Evolutionary conservation across 352 stramenopile species (phyloP).

Genomic region (Pythium rishiriense): DNA sequence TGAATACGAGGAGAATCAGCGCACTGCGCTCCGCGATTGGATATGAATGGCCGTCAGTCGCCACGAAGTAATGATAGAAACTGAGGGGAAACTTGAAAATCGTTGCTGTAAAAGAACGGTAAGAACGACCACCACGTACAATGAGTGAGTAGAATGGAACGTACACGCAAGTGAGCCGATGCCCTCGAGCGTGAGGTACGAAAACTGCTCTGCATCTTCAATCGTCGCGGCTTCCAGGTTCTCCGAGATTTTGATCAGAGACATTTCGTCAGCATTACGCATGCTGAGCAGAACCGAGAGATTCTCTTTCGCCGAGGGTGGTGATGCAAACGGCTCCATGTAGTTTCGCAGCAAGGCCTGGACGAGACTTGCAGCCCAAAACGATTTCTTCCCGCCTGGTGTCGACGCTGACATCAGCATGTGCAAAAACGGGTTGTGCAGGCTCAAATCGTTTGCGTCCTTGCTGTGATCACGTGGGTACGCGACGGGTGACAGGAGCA

Average conservation of each 20-base stretch:
- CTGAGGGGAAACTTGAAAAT: slow-evolving; percentile 66
- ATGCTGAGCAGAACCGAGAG: slow-evolving; percentile 39
- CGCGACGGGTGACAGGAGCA: slow-evolving; percentile 63
- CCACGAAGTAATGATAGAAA: slow-evolving; percentile 73
- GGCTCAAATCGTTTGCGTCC: slow-evolving; percentile 37
- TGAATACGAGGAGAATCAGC: slow-evolving; percentile 62
- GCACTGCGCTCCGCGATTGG: slow-evolving; percentile 69
- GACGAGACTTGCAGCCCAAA: slow-evolving; percentile 54
- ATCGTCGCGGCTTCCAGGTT: slow-evolving; percentile 41
- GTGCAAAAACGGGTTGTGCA: slow-evolving; percentile 67
- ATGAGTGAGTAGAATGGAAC: not conserved
- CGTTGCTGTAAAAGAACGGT: slow-evolving; percentile 39
- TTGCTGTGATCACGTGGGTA: slow-evolving; percentile 63
- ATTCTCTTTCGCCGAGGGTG: slow-evolving; percentile 30
- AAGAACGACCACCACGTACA: too few species aligned
- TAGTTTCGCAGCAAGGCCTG: slow-evolving; percentile 61
- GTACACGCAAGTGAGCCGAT: slow-evolving; percentile 61
- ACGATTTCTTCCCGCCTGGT: slow-evolving; percentile 40
- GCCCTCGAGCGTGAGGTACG: slow-evolving; percentile 69
- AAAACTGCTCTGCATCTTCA: slow-evolving; percentile 65
- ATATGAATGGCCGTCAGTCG: slow-evolving; percentile 46
- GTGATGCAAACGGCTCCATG: slow-evolving; percentile 50
- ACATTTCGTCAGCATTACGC: slow-evolving; percentile 50
- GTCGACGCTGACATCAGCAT: slow-evolving; percentile 51
- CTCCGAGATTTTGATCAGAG: slow-evolving; percentile 63